These are phyloP conservation scores for Phlebiopsis gigantea DNA, from an alignment of 768 basidiomycete genomes.

Conservation along the genomic window DNA sequence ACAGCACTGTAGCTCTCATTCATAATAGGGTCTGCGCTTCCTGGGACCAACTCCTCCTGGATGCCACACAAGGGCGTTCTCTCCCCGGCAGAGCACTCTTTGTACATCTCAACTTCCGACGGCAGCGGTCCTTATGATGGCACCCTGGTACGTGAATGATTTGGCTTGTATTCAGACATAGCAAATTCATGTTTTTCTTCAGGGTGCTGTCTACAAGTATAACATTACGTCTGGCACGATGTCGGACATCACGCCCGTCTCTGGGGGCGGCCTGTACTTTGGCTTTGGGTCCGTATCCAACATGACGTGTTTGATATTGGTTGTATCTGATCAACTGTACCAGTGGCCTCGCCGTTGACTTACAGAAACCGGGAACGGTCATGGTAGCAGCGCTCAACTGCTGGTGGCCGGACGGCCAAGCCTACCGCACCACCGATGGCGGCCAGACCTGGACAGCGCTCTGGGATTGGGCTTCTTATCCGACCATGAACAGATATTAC, in stretches of 20 bases:
- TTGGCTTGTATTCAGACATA: not conserved
- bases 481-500: slow-evolving; percentile 43
- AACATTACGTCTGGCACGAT: slow-evolving; percentile 49
- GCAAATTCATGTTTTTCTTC: not conserved
- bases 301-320: no score
- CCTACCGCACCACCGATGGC: slow-evolving; percentile 54
- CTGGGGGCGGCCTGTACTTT: slow-evolving; percentile 51
- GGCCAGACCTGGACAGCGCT: slow-evolving; percentile 55
- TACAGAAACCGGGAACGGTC: slow-evolving; percentile 55
- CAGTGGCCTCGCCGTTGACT: slow-evolving; percentile 50
- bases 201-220: slow-evolving; percentile 32
- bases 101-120: slow-evolving; percentile 60
- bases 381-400: slow-evolving; percentile 57
- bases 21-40: slow-evolving; percentile 49
- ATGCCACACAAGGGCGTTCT: slow-evolving; percentile 65
- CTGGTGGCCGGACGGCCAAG: slow-evolving; percentile 58
- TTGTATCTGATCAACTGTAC: not conserved
- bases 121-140: slow-evolving; percentile 64
- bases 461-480: slow-evolving; percentile 50
- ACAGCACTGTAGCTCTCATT: not conserved
- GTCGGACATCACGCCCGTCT: slow-evolving; percentile 60
- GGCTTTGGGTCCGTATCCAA: slow-evolving; percentile 42
- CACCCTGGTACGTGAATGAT: slow-evolving; percentile 20
- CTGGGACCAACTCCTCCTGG: slow-evolving; percentile 52
- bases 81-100: slow-evolving; percentile 46